Base-by-base conservation (phyloP, 371 early-diverging fungal genomes). In the Rozella allomycis region DNA sequence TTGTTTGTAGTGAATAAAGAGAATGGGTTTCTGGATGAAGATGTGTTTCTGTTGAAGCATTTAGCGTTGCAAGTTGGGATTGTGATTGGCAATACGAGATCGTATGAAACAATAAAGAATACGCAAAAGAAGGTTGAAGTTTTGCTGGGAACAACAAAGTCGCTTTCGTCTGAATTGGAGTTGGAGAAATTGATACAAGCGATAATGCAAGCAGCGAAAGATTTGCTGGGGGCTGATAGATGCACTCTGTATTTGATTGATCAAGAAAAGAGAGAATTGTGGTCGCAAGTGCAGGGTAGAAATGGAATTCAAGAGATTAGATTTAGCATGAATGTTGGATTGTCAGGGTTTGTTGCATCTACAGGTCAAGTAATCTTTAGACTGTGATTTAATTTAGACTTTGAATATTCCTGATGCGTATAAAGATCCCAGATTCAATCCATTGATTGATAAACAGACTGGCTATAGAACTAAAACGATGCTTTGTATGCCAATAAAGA, bases 391-490 rank as follows among this genome's bases (percentile, higher is more conserved):
- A 8, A 9, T 25, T 49, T 42, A 47, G 26, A 31, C 49, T 2
- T 35, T 54, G 20, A 59, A 57, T 30, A 62, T 59, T 21, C 51
- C 54, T 1, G 48, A 62, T 31, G 60, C 60, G 6, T 63, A 59
- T 34, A 32, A 42, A 9, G 64, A 63, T 35, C 26, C 40, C 7
- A 48, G 64, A 5, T 63, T 63, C 44, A 60, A 63, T 30, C 35
- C 46, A 11, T 33, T 37, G 12, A 39, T 63, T 14, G 64, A 63
- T 30, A 23, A 45, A 31, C 43, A 50, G 23, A 63, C 60, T 5
- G 64, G 64, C 0, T 63, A 47, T 37, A 34, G 34, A 11, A 63
- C 64, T 5, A 43, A 54, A n/a, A 52, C 49, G 33, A 63, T 63
- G 23, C 47, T 63, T n/a, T 53, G 55, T 33, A 52, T 58, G 40